These are phyloP conservation scores for Fusarium sp. DNA, from an alignment of 2,329 filamentous ascomycete species.

Conservation along the genomic window DNA sequence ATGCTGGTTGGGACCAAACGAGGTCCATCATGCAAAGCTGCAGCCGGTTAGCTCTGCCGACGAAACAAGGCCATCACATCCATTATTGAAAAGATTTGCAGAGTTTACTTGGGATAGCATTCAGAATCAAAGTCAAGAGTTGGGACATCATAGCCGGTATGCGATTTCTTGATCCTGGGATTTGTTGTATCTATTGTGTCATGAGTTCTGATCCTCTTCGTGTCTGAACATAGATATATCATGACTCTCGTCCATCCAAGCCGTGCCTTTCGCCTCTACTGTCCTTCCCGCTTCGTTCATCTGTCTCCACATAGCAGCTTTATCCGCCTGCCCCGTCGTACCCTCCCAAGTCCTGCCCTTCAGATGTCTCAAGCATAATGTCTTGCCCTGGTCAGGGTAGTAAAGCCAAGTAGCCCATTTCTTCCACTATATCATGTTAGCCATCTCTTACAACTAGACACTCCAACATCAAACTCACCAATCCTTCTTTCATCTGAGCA, in stretches of 20 bases:
- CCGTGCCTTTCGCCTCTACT: background rate
- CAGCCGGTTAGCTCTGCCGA: background rate
- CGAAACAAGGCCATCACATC: too few species aligned
- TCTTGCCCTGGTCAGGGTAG: slow-evolving; percentile 59
- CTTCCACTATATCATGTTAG: slow-evolving; percentile 50
- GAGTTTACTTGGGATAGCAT: too few species aligned
- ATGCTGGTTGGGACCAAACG: background rate
- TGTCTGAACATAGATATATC: background rate
- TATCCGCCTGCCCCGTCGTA: slow-evolving; percentile 29
- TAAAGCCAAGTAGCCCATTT: slow-evolving; percentile 68
- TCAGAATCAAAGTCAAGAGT: background rate
- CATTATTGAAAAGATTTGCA: too few species aligned
- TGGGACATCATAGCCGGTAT: background rate
- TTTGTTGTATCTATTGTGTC: background rate
- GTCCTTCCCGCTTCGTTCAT: slow-evolving; percentile 3
- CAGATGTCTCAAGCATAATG: slow-evolving; percentile 61
- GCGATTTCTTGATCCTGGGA: background rate
- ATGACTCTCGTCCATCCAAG: background rate
- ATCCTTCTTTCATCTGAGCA: slow-evolving; percentile 66
- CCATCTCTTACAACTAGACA: accelerated
- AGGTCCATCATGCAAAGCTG: background rate
- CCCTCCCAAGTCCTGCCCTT: slow-evolving; percentile 64
- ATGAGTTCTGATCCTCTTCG: background rate
- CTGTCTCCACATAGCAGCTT: slow-evolving; percentile 34
- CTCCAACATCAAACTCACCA: slow-evolving; percentile 17